Conservation (phyloP, 768 basidiomycete species). For the Lactifluus echinatus region DNA sequence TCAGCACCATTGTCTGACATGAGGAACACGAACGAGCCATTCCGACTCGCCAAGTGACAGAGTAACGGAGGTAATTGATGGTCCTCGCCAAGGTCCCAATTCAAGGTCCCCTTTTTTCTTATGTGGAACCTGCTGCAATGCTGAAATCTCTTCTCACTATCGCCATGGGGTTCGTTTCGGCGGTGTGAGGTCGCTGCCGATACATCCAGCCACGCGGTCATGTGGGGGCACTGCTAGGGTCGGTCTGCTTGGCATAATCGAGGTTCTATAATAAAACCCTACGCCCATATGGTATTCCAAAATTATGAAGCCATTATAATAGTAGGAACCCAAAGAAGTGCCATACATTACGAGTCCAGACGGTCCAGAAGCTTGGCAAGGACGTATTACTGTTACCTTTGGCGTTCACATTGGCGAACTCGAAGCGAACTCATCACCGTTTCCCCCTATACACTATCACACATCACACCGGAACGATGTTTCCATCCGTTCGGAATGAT, state of each 20-base stretch:
- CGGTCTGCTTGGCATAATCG: neutral
- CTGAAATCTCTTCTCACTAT: neutral
- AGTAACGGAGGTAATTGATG: neutral
- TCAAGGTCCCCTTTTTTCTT: neutral
- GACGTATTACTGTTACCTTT: neutral
- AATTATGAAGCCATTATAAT: neutral
- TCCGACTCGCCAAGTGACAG: neutral
- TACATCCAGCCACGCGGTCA: neutral
- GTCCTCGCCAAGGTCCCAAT: neutral
- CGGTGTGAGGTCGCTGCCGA: neutral
- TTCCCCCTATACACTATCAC: neutral
- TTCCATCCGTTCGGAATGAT: neutral
- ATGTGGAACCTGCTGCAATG: neutral
- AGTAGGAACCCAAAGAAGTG: neutral
- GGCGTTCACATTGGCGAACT: neutral
- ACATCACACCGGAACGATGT: neutral
- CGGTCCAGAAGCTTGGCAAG: neutral
- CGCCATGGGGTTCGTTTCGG: neutral
- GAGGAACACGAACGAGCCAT: neutral
- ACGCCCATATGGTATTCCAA: neutral
- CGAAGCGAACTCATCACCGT: neutral
- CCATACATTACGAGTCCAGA: neutral
- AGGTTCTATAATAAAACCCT: neutral
- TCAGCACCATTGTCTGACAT: neutral
- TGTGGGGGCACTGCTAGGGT: neutral